These are phyloP conservation scores for Pestalotiopsis sp. DNA, from an alignment of 2,329 filamentous ascomycete species.

Conservation along the genomic window DNA sequence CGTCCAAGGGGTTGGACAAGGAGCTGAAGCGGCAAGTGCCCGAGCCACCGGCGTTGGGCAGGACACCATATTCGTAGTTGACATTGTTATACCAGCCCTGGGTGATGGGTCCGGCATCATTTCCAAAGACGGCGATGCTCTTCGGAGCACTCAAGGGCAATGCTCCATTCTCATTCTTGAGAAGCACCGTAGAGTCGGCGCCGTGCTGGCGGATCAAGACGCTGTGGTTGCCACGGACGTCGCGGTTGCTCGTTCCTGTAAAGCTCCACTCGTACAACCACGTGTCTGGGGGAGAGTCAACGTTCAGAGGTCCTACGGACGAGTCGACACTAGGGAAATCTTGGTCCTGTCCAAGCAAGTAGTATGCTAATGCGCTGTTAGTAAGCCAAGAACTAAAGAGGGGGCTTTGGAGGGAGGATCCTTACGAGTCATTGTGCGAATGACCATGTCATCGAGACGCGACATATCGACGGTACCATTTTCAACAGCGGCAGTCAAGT, in stretches of 20 bases:
- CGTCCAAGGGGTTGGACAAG: constrained; percentile 55
- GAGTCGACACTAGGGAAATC: constrained; percentile 43
- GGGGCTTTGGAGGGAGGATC: neutral
- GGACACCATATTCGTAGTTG: constrained; percentile 59
- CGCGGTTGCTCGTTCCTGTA: constrained; percentile 53
- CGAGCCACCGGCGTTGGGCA: constrained; percentile 61
- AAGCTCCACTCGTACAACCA: constrained; percentile 41
- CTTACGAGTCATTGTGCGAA: constrained; percentile 50
- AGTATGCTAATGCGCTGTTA: constrained; percentile 36
- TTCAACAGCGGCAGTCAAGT: constrained; percentile 31
- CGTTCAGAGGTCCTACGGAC: constrained; percentile 49
- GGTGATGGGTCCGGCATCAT: constrained; percentile 64
- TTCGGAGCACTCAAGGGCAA: constrained; percentile 61
- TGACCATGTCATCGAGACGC: constrained; percentile 47
- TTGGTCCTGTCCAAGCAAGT: constrained; percentile 47
- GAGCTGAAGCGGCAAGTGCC: constrained; percentile 55
- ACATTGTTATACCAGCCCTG: constrained; percentile 66
- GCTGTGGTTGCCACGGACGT: constrained; percentile 55
- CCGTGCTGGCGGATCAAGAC: constrained; percentile 43
- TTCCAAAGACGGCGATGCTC: constrained; percentile 55
- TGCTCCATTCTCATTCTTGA: constrained; percentile 67
- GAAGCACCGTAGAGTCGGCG: constrained; percentile 44
- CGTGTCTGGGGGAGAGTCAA: constrained; percentile 46
- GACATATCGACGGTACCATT: constrained; percentile 23
- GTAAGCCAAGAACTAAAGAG: neutral